These are phyloP conservation scores for Takashimella koratensis DNA, from an alignment of 1,284 basidiomycete species.

Conservation along the genomic window DNA sequence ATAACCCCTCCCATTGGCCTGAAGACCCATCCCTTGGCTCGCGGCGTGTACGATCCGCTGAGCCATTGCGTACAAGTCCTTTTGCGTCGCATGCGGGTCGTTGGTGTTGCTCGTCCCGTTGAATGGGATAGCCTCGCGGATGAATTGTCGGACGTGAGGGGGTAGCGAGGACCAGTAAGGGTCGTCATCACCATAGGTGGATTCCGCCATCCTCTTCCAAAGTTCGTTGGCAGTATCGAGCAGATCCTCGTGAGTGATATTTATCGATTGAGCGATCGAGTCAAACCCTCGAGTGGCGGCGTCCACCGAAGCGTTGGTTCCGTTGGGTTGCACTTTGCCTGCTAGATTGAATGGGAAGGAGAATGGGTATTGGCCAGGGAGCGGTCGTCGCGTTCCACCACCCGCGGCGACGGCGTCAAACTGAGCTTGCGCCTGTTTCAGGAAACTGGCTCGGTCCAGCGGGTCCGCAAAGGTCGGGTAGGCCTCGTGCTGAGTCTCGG, in stretches of 20 bases:
- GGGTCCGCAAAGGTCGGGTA: constrained; percentile 1
- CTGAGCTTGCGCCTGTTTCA: too few relatives aligned
- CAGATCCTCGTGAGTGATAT: constrained; percentile 49
- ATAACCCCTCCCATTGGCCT: constrained; percentile 31
- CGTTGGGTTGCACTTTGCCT: not conserved
- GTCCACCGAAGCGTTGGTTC: constrained; percentile 7
- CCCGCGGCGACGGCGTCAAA: constrained; percentile 1
- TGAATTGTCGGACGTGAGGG: constrained; percentile 56
- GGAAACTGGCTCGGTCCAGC: not conserved
- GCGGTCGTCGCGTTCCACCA: constrained; percentile 1
- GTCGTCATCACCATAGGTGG: constrained; percentile 53
- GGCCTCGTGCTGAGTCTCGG: not conserved
- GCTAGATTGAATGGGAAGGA: constrained; percentile 4
- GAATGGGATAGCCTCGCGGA: constrained; percentile 56
- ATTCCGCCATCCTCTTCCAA: constrained; percentile 49
- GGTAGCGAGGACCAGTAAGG: constrained; percentile 59
- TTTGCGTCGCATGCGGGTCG: constrained; percentile 35
- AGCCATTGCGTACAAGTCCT: constrained; percentile 62
- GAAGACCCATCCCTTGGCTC: constrained; percentile 54
- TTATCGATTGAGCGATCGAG: constrained; percentile 27
- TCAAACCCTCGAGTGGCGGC: constrained; percentile 3
- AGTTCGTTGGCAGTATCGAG: constrained; percentile 50
- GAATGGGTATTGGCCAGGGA: constrained; percentile 2
- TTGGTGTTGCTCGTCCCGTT: constrained; percentile 28
- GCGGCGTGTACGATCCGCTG: constrained; percentile 59